These are phyloP conservation scores for Rutidosis leptorrhynchoides DNA, from an alignment of 129 eudicot genomes.

Conservation along the genomic window DNA sequence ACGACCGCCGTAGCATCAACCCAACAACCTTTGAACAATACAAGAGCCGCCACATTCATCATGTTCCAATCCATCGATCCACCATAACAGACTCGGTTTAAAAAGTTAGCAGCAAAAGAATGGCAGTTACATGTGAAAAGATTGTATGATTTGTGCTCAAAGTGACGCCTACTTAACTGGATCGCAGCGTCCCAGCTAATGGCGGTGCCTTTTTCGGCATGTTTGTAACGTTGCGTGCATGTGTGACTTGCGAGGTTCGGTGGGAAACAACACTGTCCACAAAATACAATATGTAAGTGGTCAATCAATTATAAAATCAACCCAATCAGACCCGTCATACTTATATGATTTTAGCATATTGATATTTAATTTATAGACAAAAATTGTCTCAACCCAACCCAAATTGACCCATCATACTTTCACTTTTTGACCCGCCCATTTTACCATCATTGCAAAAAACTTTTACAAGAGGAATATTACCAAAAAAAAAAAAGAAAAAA, in stretches of 20 bases:
- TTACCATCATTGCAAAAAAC: neutral
- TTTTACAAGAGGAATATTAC: neutral
- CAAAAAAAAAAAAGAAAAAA: neutral
- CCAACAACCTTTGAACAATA: slow-evolving; percentile 67
- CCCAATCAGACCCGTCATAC: too few relatives aligned
- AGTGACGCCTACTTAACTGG: slow-evolving; percentile 48
- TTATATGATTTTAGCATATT: too few relatives aligned
- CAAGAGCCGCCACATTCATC: slow-evolving; percentile 65
- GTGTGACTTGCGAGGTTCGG: slow-evolving; percentile 57
- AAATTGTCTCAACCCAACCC: neutral
- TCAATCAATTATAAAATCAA: too few relatives aligned
- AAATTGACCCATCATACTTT: neutral
- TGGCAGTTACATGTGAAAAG: slow-evolving; percentile 88
- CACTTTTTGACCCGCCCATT: neutral
- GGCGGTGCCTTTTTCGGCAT: slow-evolving; percentile 64
- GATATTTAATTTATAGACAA: too few relatives aligned
- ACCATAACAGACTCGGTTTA: slow-evolving; percentile 63
- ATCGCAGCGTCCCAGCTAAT: slow-evolving; percentile 87
- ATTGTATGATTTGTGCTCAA: slow-evolving; percentile 82
- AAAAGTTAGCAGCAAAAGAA: slow-evolving; percentile 71
- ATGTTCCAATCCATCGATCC: slow-evolving; percentile 91
- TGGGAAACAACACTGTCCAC: slow-evolving; percentile 80
- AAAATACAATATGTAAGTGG: neutral
- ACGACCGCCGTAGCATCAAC: slow-evolving; percentile 52
- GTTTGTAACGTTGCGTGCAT: slow-evolving; percentile 70